Evolutionary conservation across 2,329 filamentous ascomycete species (phyloP).

Genomic region (Paecilomyces variotii): DNA sequence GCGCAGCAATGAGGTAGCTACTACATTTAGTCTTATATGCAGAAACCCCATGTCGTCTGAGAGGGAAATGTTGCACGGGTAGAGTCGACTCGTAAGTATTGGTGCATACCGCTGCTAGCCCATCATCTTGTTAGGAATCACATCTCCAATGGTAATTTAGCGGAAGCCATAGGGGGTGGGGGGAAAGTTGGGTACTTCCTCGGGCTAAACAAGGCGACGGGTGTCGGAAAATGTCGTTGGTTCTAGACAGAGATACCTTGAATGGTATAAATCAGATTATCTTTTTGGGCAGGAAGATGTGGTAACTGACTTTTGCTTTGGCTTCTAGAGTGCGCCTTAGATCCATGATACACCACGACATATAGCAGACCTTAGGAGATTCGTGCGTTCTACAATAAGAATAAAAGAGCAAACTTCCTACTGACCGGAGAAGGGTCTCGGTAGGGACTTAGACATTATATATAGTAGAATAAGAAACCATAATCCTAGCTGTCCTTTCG

Average conservation of each 20-base stretch:
- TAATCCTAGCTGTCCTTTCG: not conserved
- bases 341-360: not conserved
- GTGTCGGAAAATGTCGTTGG: not conserved
- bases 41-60: not conserved
- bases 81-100: not conserved
- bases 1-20: not conserved
- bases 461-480: not conserved
- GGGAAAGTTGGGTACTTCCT: not conserved
- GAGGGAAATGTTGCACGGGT: not conserved
- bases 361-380: not conserved
- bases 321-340: not conserved
- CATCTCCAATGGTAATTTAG: not conserved
- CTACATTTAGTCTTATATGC: not conserved
- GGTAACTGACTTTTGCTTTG: not conserved
- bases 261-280: not conserved
- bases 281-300: not conserved
- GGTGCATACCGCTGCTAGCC: not conserved
- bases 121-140: not conserved
- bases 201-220: not conserved
- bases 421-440: not conserved
- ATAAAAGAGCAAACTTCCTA: not conserved
- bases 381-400: not conserved
- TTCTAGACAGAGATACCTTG: not conserved
- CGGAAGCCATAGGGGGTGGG: not conserved
- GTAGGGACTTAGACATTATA: not conserved